Conservation (phyloP, 352 stramenopile genomes). For the Pythium volutum region DNA sequence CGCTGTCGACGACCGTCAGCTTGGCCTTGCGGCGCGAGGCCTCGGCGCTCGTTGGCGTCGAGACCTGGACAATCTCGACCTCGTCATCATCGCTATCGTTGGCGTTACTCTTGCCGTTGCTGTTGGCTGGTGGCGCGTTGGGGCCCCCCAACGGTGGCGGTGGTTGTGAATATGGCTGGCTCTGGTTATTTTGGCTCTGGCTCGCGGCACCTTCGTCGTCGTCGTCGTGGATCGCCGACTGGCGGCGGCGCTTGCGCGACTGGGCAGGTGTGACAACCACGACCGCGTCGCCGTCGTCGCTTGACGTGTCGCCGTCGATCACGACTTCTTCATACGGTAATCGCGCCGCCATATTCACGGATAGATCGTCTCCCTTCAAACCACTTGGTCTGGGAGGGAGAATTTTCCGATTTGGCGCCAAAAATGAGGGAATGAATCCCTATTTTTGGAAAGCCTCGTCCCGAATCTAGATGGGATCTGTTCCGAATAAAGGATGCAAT, state of each 20-base stretch:
- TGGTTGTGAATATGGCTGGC: not conserved
- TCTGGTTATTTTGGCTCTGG: not conserved
- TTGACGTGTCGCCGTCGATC: slow-evolving; percentile 63
- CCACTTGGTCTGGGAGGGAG: not conserved
- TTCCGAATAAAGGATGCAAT: not conserved
- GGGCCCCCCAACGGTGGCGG: not conserved
- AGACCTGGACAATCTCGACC: slow-evolving; percentile 43
- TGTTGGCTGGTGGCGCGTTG: not conserved
- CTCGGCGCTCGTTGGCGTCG: slow-evolving; percentile 29
- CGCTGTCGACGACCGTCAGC: slow-evolving; percentile 50
- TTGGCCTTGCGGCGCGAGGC: slow-evolving; percentile 24
- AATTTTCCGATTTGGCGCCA: not conserved
- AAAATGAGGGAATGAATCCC: not conserved
- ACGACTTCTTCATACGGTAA: slow-evolving; percentile 52
- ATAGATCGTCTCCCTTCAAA: not conserved
- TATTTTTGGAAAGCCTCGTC: not conserved
- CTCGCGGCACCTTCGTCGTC: slow-evolving; percentile 42
- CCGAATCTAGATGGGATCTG: not conserved
- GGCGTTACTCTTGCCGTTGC: slow-evolving; percentile 23
- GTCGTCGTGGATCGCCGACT: slow-evolving; percentile 52
- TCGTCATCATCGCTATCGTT: slow-evolving; percentile 61
- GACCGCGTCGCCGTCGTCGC: slow-evolving; percentile 43
- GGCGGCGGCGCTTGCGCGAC: slow-evolving; percentile 56
- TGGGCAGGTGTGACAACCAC: slow-evolving; percentile 47
- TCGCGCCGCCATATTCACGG: slow-evolving; percentile 18